phyloP scores from a whole-genome alignment of 495 filamentous ascomycete species.

The Entonaema liquescens region DNA sequence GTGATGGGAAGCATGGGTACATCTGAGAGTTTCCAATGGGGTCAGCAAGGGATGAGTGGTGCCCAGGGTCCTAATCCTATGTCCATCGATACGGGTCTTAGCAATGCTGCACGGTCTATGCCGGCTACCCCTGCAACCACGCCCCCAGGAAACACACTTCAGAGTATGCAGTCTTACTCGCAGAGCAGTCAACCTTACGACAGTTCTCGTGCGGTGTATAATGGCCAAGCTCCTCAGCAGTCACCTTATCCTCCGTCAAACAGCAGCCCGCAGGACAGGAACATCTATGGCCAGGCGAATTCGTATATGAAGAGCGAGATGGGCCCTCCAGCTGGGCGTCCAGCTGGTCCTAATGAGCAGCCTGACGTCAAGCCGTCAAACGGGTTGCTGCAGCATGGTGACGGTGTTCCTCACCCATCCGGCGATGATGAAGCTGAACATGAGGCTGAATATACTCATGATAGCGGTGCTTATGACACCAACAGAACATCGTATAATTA shows the following conservation, averaged over 20 bases:
- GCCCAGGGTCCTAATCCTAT: slow-evolving; percentile 75
- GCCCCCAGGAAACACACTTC: slow-evolving; percentile 79
- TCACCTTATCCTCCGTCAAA: slow-evolving; percentile 73
- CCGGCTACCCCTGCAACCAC: slow-evolving; percentile 95
- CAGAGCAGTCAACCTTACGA: slow-evolving; percentile 79
- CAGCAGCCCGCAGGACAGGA: slow-evolving; percentile 71
- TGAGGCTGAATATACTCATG: slow-evolving; percentile 84
- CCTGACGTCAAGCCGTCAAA: slow-evolving; percentile 74
- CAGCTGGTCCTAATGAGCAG: slow-evolving; percentile 64
- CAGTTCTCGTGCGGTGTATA: slow-evolving; percentile 80
- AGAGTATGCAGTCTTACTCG: slow-evolving; percentile 79
- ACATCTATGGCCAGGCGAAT: slow-evolving; percentile 70
- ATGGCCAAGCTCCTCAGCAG: slow-evolving; percentile 74
- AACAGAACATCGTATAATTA: slow-evolving; percentile 80
- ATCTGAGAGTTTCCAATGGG: slow-evolving; percentile 80
- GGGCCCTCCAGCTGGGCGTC: slow-evolving; percentile 80
- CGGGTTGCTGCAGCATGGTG: slow-evolving; percentile 67
- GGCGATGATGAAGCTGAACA: slow-evolving; percentile 79
- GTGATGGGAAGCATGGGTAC: slow-evolving; percentile 80
- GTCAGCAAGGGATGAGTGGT: slow-evolving; percentile 69
- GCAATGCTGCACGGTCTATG: slow-evolving; percentile 80
- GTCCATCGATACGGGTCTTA: slow-evolving; percentile 84
- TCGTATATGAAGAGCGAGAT: slow-evolving; percentile 91
- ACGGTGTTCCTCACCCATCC: slow-evolving; percentile 61
- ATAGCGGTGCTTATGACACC: slow-evolving; percentile 70